These are phyloP conservation scores for Aegilops tauschii DNA, from an alignment of 176 grass and related monocot genomes.

Conservation along the genomic window DNA sequence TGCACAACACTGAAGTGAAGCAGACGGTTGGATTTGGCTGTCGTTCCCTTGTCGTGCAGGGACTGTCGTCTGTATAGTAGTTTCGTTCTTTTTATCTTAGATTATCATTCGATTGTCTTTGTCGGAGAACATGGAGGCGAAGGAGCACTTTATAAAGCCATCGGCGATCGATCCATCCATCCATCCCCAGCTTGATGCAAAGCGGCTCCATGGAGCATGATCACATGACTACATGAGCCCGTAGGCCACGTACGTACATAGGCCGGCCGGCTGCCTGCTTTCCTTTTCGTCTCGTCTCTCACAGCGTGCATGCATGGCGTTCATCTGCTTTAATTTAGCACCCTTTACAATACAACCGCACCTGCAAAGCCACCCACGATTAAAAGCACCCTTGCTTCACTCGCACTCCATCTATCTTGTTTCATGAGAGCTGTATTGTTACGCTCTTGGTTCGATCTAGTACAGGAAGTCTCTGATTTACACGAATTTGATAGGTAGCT, in stretches of 20 bases:
- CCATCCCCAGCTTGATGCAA: not conserved
- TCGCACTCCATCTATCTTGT: constrained; percentile 19
- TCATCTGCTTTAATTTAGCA: not conserved
- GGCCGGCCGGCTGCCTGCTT: no score
- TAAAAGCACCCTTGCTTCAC: constrained; percentile 29
- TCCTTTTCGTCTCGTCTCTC: not conserved
- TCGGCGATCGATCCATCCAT: not conserved
- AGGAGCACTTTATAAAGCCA: not conserved
- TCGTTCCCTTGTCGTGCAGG: no score
- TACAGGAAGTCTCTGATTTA: no score
- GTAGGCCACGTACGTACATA: not conserved
- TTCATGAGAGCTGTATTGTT: not conserved
- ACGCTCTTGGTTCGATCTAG: no score
- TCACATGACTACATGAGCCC: not conserved
- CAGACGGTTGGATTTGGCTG: no score
- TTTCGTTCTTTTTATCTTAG: not conserved
- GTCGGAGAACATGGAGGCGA: not conserved
- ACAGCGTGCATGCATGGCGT: not conserved
- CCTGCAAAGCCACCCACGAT: constrained; percentile 15
- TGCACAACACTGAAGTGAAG: no score
- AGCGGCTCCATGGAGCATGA: not conserved
- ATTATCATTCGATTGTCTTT: not conserved
- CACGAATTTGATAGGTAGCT: no score
- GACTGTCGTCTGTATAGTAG: no score
- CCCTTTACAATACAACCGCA: not conserved